These are phyloP conservation scores for Pseudogymnoascus sp. DNA, from an alignment of 2,329 filamentous ascomycete genomes.

Conservation along the genomic window DNA sequence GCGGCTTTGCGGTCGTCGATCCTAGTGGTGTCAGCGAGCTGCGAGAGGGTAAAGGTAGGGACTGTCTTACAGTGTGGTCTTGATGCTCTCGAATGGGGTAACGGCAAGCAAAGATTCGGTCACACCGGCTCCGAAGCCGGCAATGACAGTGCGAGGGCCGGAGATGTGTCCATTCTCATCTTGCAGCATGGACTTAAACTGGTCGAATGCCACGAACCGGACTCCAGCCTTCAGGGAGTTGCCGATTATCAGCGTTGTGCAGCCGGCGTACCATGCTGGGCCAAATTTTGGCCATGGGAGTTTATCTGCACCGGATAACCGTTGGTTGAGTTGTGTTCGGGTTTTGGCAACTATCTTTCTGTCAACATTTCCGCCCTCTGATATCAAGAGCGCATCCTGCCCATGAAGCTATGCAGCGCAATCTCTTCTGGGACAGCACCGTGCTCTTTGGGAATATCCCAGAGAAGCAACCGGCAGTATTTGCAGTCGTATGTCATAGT, in stretches of 20 bases:
- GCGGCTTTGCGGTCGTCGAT: slow-evolving; percentile 90
- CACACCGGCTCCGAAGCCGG: slow-evolving; percentile 88
- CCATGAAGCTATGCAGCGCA: neutral
- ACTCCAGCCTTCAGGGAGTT: slow-evolving; percentile 96
- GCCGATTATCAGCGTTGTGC: slow-evolving; percentile 92
- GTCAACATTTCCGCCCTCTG: neutral
- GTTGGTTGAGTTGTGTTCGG: slow-evolving; percentile 82
- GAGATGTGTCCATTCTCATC: slow-evolving; percentile 83
- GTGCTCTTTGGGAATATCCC: neutral
- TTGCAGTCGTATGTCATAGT: neutral
- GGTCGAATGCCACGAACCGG: slow-evolving; percentile 92
- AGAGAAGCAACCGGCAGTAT: neutral
- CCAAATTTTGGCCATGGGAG: slow-evolving; percentile 94
- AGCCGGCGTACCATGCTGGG: slow-evolving; percentile 92
- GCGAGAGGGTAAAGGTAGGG: neutral
- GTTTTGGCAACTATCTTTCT: slow-evolving; percentile 68
- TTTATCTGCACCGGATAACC: slow-evolving; percentile 74
- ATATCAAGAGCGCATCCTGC: neutral
- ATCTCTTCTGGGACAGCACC: neutral
- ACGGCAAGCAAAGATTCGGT: slow-evolving; percentile 91
- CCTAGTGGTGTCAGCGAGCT: slow-evolving; percentile 34
- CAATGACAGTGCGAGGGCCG: slow-evolving; percentile 83
- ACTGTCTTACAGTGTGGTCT: slow-evolving; percentile 69
- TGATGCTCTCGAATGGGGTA: slow-evolving; percentile 96
- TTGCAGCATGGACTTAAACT: slow-evolving; percentile 76